Evolutionary conservation across 2,329 filamentous ascomycete species (phyloP).

Genomic region (Beauveria sp.): DNA sequence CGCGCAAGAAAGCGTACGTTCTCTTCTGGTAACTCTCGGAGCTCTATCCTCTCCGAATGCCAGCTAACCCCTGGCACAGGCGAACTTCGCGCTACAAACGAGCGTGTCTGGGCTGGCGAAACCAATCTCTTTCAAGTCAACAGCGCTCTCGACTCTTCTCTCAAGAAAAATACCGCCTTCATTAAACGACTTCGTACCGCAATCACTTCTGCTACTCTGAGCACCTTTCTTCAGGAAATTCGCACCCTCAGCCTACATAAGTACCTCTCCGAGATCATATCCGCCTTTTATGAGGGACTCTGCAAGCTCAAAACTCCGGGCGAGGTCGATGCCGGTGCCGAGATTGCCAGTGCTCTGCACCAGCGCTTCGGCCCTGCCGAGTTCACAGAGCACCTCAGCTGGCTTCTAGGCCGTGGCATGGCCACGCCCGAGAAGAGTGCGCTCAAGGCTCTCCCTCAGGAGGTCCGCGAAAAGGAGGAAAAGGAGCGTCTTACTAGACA

Average conservation of each 20-base stretch:
- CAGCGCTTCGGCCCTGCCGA: conserved; percentile 87
- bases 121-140: conserved; percentile 76
- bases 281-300: conserved; percentile 88
- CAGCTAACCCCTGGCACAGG: conserved; percentile 42
- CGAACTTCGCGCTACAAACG: conserved; percentile 84
- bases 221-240: conserved; percentile 84
- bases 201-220: conserved; percentile 69
- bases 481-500: conserved; percentile 86
- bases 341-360: conserved; percentile 90
- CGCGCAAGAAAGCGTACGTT: conserved; percentile 56
- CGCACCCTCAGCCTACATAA: conserved; percentile 87
- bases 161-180: conserved; percentile 98
- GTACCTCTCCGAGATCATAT: conserved; percentile 94
- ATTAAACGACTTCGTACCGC: conserved; percentile 93
- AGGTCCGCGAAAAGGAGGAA: conserved; percentile 89
- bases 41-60: background rate
- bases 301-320: conserved; percentile 84
- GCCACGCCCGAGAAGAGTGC: conserved; percentile 80
- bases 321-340: conserved; percentile 87
- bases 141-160: conserved; percentile 79
- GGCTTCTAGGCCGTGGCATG: conserved; percentile 85
- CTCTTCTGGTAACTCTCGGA: background rate
- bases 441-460: conserved; percentile 69
- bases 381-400: conserved; percentile 86
- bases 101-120: conserved; percentile 81